A percentile compares a stretch with the other conserved stretches of the same genome.
phyloP scores from a whole-genome alignment of 1,284 basidiomycete genomes.

The Ceratobasidium sp. region DNA sequence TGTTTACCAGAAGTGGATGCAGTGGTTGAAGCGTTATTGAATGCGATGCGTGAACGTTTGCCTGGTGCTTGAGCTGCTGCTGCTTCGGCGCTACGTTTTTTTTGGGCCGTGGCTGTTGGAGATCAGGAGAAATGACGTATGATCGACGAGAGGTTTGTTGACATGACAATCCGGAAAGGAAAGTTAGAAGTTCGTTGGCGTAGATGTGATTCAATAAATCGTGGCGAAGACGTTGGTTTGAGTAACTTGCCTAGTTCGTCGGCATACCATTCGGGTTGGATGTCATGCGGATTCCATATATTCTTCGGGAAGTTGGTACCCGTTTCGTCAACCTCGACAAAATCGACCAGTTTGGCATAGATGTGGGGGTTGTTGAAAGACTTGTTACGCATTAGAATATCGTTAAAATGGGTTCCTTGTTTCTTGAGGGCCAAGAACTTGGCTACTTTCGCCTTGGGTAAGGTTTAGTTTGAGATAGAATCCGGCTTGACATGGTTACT shows the following conservation, averaged over 20 bases:
- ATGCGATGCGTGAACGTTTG: slow-evolving; percentile 67
- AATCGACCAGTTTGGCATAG: slow-evolving; percentile 90
- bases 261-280: slow-evolving; percentile 70
- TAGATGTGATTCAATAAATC: not conserved
- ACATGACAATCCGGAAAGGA: not conserved
- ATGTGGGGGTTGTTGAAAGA: slow-evolving; percentile 95
- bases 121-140: slow-evolving; percentile 42
- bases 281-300: slow-evolving; percentile 72
- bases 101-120: slow-evolving; percentile 56
- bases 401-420: slow-evolving; percentile 89
- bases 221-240: not conserved
- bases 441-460: slow-evolving; percentile 71
- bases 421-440: slow-evolving; percentile 80
- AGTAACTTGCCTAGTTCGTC: slow-evolving; percentile 67
- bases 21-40: slow-evolving; percentile 49
- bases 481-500: slow-evolving; percentile 44
- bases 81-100: slow-evolving; percentile 64
- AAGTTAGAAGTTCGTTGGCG: not conserved
- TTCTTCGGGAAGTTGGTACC: slow-evolving; percentile 76
- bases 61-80: slow-evolving; percentile 57
- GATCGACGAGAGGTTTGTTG: not conserved
- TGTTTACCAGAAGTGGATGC: slow-evolving; percentile 29
- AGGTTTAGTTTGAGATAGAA: not conserved
- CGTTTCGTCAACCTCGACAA: slow-evolving; percentile 88
- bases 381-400: slow-evolving; percentile 86